Conservation (phyloP, 164 flowering plant genomes). For the Vitis rotundifolia region DNA sequence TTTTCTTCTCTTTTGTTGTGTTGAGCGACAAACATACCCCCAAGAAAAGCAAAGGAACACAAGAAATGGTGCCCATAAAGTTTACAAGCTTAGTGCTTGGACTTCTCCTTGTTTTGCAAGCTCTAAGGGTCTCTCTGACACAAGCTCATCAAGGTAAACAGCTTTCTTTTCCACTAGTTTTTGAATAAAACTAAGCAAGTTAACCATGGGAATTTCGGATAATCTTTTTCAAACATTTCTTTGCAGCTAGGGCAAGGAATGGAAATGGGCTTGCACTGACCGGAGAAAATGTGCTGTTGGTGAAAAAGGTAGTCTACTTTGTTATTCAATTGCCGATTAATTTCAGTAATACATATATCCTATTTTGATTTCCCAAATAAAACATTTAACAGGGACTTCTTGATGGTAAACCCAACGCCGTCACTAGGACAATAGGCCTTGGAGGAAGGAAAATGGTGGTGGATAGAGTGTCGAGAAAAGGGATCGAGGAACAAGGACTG, state of each 20-base stretch:
- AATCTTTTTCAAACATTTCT: neutral
- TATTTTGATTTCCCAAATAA: neutral
- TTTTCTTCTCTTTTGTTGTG: slow-evolving; percentile 7
- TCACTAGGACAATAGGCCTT: neutral
- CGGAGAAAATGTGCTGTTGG: neutral
- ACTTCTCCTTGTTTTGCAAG: slow-evolving; percentile 36
- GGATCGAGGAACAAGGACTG: neutral
- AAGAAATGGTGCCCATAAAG: slow-evolving; percentile 35
- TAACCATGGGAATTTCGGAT: neutral
- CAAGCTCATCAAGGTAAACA: slow-evolving; percentile 36
- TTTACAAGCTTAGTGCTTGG: slow-evolving; percentile 28
- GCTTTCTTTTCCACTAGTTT: neutral
- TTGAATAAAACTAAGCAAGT: neutral
- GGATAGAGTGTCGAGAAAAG: neutral
- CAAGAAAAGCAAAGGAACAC: slow-evolving; percentile 3
- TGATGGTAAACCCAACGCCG: neutral
- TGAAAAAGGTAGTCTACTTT: slow-evolving; percentile 2
- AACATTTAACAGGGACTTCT: neutral
- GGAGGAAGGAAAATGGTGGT: slow-evolving; percentile 24
- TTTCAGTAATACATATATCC: too few relatives aligned
- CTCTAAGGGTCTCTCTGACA: slow-evolving; percentile 20
- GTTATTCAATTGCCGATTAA: neutral
- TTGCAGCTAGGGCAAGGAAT: neutral
- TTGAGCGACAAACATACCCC: neutral
- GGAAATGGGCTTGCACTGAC: neutral